Evolutionary conservation across 805 yeast genomes (phyloP).

Genomic region (Yarrowia phangngaensis): DNA sequence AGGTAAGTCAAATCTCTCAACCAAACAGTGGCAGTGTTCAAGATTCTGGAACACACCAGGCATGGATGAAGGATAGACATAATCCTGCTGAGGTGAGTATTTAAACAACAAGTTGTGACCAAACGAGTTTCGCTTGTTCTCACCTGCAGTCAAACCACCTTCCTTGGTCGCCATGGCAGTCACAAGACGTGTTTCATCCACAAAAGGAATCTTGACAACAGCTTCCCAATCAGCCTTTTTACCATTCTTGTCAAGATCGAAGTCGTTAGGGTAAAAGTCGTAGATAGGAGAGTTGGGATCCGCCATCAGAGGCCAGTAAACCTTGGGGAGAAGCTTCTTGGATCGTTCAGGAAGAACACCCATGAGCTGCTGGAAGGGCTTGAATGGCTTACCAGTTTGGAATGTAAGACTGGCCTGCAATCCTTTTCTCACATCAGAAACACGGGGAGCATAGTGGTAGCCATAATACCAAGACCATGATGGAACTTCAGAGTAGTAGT

Average conservation of each 20-base stretch:
- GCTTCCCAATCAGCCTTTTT: slow-evolving; percentile 98
- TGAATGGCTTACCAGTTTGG: slow-evolving; percentile 68
- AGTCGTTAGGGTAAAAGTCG: slow-evolving; percentile 87
- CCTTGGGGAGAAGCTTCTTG: slow-evolving; percentile 66
- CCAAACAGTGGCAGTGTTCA: slow-evolving; percentile 73
- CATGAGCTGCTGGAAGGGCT: slow-evolving; percentile 94
- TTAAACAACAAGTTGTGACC: slow-evolving; percentile 67
- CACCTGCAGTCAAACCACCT: slow-evolving; percentile 60
- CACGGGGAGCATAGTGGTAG: slow-evolving; percentile 91
- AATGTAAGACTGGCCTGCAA: slow-evolving; percentile 52
- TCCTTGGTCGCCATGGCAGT: slow-evolving; percentile 70
- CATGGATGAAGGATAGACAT: slow-evolving; percentile 67
- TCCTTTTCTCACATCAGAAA: slow-evolving; percentile 78
- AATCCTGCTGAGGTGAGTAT: slow-evolving; percentile 71
- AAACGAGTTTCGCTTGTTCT: slow-evolving; percentile 64
- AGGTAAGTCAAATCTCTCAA: slow-evolving; percentile 54
- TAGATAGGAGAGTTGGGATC: slow-evolving; percentile 80
- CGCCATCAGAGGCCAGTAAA: slow-evolving; percentile 77
- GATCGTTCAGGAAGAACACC: slow-evolving; percentile 96
- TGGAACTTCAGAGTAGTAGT: slow-evolving; percentile 84
- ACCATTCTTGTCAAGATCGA: slow-evolving; percentile 86
- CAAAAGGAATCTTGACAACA: slow-evolving; percentile 86
- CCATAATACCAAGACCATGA: slow-evolving; percentile 95
- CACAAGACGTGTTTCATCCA: slow-evolving; percentile 71
- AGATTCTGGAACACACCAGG: slow-evolving; percentile 74